These are phyloP conservation scores for Starmerella vaccinii DNA, from an alignment of 805 yeast genomes.

Conservation along the genomic window DNA sequence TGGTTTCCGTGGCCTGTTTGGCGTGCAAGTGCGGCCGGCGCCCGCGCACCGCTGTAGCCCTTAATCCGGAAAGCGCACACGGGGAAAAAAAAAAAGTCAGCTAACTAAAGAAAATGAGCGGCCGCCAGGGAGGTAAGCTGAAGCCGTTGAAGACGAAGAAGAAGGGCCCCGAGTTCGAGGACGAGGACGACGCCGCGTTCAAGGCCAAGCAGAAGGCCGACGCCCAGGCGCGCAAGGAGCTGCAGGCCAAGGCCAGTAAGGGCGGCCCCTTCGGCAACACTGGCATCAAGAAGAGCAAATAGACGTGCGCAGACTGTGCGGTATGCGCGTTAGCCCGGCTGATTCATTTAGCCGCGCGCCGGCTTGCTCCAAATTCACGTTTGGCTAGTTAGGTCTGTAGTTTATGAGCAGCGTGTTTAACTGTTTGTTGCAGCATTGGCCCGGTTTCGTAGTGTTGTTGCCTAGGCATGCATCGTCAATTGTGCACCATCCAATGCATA, in stretches of 20 bases:
- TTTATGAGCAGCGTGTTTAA: too few species aligned
- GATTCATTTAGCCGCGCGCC: too few species aligned
- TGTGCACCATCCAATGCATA: too few species aligned
- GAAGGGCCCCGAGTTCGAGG: slow-evolving; percentile 61
- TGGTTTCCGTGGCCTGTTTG: neutral
- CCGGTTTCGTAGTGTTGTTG: too few species aligned
- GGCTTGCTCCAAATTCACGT: too few species aligned
- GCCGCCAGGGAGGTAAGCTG: slow-evolving; percentile 95
- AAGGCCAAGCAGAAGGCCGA: slow-evolving; percentile 92
- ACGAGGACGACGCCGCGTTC: slow-evolving; percentile 83
- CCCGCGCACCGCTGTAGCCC: neutral
- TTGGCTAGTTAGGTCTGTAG: too few species aligned
- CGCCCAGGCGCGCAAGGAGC: slow-evolving; percentile 82
- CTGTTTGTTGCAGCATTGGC: too few species aligned
- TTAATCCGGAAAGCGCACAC: neutral
- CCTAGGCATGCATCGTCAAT: too few species aligned
- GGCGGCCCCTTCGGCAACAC: slow-evolving; percentile 92
- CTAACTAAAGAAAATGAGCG: slow-evolving; percentile 51
- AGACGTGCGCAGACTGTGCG: too few species aligned
- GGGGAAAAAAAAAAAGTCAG: neutral
- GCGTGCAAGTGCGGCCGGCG: neutral
- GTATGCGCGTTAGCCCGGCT: too few species aligned
- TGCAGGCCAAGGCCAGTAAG: slow-evolving; percentile 75
- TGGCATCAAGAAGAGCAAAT: slow-evolving; percentile 74
- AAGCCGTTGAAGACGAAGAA: slow-evolving; percentile 82